phyloP scores from a whole-genome alignment of 768 basidiomycete species.

The Mycena chlorophos region DNA sequence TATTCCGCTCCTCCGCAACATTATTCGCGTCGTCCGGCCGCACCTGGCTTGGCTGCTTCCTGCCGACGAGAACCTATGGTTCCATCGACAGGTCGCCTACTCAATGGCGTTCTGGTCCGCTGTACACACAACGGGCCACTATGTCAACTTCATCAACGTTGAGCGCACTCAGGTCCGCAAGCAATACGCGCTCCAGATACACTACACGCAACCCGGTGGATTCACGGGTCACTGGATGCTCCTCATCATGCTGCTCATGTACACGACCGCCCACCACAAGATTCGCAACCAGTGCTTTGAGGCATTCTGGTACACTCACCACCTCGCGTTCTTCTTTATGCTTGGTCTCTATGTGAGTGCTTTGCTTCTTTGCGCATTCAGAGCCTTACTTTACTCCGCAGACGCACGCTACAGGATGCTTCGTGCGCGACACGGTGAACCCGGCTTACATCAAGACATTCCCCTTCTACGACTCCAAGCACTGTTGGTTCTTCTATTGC shows the following conservation, averaged over 20 bases:
- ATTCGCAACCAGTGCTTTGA: slow-evolving; percentile 90
- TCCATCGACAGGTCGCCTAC: slow-evolving; percentile 92
- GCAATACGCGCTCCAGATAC: slow-evolving; percentile 75
- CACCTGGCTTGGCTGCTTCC: slow-evolving; percentile 79
- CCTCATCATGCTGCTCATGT: slow-evolving; percentile 89
- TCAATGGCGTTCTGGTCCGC: slow-evolving; percentile 90
- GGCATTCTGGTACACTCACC: slow-evolving; percentile 96
- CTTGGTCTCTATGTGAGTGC: no score
- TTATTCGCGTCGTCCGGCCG: slow-evolving; percentile 82
- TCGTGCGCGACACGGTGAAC: slow-evolving; percentile 79
- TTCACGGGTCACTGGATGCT: slow-evolving; percentile 96
- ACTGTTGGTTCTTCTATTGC: slow-evolving; percentile 44
- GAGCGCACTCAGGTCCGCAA: slow-evolving; percentile 84
- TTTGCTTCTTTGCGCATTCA: no score
- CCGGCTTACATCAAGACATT: slow-evolving; percentile 69
- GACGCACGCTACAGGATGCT: slow-evolving; percentile 92
- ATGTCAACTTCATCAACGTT: slow-evolving; percentile 90
- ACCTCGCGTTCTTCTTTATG: slow-evolving; percentile 94
- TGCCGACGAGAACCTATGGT: slow-evolving; percentile 94
- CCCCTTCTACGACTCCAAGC: slow-evolving; percentile 82
- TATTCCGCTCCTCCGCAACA: slow-evolving; percentile 85
- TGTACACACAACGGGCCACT: slow-evolving; percentile 92
- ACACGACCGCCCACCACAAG: slow-evolving; percentile 85
- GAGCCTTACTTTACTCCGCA: no score
- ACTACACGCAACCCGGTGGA: slow-evolving; percentile 85